Conservation (phyloP, 805 yeast genomes). For the Kurtzmaniella cleridarum region DNA sequence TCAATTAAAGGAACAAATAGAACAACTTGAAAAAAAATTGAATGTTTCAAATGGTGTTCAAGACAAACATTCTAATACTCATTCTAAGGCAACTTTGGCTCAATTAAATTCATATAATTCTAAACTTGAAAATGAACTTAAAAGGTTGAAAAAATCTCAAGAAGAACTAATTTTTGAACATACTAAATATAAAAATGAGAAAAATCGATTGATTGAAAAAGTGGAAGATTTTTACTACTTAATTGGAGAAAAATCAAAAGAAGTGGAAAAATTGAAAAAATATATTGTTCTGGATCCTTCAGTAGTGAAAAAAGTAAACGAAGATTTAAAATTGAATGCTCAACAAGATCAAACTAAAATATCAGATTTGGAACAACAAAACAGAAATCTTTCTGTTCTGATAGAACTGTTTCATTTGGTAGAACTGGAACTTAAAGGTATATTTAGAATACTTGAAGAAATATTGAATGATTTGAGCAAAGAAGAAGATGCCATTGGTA, state of each 20-base stretch:
- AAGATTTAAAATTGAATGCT: constrained; percentile 45
- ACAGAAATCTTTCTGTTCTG: constrained; percentile 48
- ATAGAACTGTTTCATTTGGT: constrained; percentile 51
- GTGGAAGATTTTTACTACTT: constrained; percentile 58
- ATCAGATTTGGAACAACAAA: constrained; percentile 33
- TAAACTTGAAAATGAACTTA: constrained; percentile 56
- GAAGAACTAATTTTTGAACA: constrained; percentile 59
- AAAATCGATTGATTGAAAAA: constrained; percentile 50
- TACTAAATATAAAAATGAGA: constrained; percentile 57
- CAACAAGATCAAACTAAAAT: constrained; percentile 24
- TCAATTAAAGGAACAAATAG: constrained; percentile 15
- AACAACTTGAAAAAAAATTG: constrained; percentile 27
- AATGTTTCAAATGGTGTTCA: constrained; percentile 14
- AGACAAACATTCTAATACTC: constrained; percentile 15
- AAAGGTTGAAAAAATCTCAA: constrained; percentile 55
- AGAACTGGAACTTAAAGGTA: constrained; percentile 35
- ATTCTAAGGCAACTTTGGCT: constrained; percentile 26
- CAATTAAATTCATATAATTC: constrained; percentile 43
- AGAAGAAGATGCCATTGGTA: constrained; percentile 36
- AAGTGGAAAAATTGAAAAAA: constrained; percentile 52
- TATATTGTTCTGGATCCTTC: constrained; percentile 60
- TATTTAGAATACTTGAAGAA: constrained; percentile 48
- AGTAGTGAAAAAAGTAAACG: constrained; percentile 46
- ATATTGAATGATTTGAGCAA: constrained; percentile 40
- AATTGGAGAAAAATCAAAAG: constrained; percentile 51